Percentiles rank a stretch among this genome's conserved stretches.
These are phyloP conservation scores for Pleoardoris graminearum DNA, from an alignment of 2,329 filamentous ascomycete species.

Conservation along the genomic window DNA sequence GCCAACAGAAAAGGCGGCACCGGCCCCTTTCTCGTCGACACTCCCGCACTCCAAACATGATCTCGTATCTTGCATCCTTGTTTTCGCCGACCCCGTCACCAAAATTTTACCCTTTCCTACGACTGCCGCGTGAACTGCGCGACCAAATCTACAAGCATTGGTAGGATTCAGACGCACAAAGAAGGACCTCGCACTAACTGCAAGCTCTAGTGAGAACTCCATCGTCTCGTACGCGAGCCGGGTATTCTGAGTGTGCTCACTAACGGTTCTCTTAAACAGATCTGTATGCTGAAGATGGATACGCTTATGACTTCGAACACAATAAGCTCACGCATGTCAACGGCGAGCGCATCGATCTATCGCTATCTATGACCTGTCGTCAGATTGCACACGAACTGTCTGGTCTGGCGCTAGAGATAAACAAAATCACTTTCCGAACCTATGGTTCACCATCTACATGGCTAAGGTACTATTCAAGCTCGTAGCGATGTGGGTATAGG, in stretches of 20 bases:
- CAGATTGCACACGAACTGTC: constrained; percentile 9
- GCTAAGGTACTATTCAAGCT: background rate
- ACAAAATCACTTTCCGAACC: constrained; percentile 1
- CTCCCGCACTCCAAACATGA: too few relatives aligned
- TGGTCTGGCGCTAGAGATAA: constrained; percentile 5
- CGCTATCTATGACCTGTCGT: constrained; percentile 8
- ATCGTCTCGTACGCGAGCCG: too few relatives aligned
- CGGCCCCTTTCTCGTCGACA: too few relatives aligned
- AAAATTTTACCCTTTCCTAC: background rate
- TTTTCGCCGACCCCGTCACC: too few relatives aligned
- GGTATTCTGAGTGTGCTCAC: too few relatives aligned
- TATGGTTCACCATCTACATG: background rate
- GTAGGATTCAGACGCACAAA: too few relatives aligned
- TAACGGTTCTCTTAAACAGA: background rate
- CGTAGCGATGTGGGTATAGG: too few relatives aligned
- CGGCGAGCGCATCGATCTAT: constrained; percentile 6
- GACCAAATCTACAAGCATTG: constrained; percentile 15
- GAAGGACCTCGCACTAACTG: too few relatives aligned
- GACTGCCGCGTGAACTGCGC: constrained; percentile 15
- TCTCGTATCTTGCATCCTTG: too few relatives aligned
- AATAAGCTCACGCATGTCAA: constrained; percentile 5
- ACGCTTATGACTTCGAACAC: constrained; percentile 4
- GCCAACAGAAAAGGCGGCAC: too few relatives aligned
- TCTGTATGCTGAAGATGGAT: constrained; percentile 9
- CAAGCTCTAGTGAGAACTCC: too few relatives aligned